Evolutionary conservation across 2,329 filamentous ascomycete species (phyloP).

Genomic region (Neocucurbitaria cava): DNA sequence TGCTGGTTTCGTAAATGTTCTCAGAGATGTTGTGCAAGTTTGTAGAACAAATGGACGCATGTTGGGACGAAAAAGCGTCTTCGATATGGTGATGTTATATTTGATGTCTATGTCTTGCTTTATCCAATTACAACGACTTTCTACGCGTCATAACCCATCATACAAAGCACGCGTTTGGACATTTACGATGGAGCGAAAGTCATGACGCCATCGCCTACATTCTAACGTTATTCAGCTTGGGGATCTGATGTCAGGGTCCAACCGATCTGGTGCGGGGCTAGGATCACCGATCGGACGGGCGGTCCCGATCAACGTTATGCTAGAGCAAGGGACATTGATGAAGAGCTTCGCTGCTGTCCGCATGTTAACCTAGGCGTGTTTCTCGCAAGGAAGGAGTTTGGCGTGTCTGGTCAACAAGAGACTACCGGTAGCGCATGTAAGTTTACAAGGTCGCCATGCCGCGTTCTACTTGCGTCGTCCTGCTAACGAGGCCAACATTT

Average conservation of each 20-base stretch:
- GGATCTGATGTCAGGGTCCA: slow-evolving; percentile 7
- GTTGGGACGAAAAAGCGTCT: background rate
- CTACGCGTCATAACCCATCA: slow-evolving; percentile 18
- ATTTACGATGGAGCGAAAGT: slow-evolving; percentile 23
- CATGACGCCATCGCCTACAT: slow-evolving; percentile 34
- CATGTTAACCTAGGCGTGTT: too few species aligned
- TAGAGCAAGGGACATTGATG: background rate
- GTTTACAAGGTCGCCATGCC: too few species aligned
- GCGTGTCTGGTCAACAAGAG: too few species aligned
- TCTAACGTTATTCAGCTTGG: too few species aligned
- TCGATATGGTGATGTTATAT: slow-evolving; percentile 6
- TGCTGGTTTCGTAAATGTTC: slow-evolving; percentile 24
- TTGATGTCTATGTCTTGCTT: background rate
- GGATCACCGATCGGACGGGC: background rate
- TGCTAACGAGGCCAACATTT: too few species aligned
- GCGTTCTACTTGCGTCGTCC: too few species aligned
- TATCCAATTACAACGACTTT: slow-evolving; percentile 15
- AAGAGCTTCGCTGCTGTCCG: too few species aligned
- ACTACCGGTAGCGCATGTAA: too few species aligned
- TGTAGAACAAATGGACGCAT: slow-evolving; percentile 30
- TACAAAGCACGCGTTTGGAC: slow-evolving; percentile 5
- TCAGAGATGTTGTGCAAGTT: slow-evolving; percentile 21
- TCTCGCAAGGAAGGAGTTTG: too few species aligned
- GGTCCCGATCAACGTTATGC: background rate
- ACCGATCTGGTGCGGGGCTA: slow-evolving; percentile 2